Conservation (phyloP, 768 basidiomycete species). For the Leccinellum rugosiceps region DNA sequence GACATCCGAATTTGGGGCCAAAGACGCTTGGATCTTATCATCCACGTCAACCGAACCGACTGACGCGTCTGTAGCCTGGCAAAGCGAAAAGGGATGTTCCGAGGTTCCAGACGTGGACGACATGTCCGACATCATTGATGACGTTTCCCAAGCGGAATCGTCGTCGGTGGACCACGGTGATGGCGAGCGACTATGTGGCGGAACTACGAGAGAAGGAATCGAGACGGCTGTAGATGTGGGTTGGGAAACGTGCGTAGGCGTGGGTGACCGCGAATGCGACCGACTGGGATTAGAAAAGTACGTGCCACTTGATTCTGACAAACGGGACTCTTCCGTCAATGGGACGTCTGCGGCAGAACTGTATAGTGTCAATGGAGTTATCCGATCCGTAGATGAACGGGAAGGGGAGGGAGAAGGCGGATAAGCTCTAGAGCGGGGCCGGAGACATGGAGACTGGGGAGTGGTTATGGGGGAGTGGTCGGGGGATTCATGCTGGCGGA, state of each 20-base stretch:
- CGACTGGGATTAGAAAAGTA: slow-evolving; percentile 7
- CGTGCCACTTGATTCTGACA: background rate
- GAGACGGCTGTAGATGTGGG: slow-evolving; percentile 20
- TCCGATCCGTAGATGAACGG: slow-evolving; percentile 38
- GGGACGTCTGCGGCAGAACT: slow-evolving; percentile 7
- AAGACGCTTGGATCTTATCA: slow-evolving; percentile 6
- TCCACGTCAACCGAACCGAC: slow-evolving; percentile 17
- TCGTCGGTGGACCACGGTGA: slow-evolving; percentile 78
- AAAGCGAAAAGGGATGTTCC: slow-evolving; percentile 27
- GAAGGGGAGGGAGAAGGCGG: slow-evolving; percentile 54
- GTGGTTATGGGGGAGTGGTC: slow-evolving; percentile 19
- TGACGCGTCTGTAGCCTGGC: slow-evolving; percentile 23
- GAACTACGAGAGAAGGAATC: slow-evolving; percentile 12
- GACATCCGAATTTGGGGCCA: slow-evolving; percentile 16
- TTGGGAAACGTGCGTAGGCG: slow-evolving; percentile 35
- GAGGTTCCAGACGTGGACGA: slow-evolving; percentile 52
- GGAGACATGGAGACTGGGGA: slow-evolving; percentile 40
- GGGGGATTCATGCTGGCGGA: slow-evolving; percentile 31
- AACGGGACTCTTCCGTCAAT: background rate
- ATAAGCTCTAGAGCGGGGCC: slow-evolving; percentile 44
- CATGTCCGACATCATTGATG: slow-evolving; percentile 58
- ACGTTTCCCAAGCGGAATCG: slow-evolving; percentile 74
- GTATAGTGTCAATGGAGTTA: slow-evolving; percentile 31
- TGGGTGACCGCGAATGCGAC: slow-evolving; percentile 36
- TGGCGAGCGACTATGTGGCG: slow-evolving; percentile 22